Base-by-base conservation (phyloP, 1,284 basidiomycete species). In the Apiotrichum montevideense region DNA sequence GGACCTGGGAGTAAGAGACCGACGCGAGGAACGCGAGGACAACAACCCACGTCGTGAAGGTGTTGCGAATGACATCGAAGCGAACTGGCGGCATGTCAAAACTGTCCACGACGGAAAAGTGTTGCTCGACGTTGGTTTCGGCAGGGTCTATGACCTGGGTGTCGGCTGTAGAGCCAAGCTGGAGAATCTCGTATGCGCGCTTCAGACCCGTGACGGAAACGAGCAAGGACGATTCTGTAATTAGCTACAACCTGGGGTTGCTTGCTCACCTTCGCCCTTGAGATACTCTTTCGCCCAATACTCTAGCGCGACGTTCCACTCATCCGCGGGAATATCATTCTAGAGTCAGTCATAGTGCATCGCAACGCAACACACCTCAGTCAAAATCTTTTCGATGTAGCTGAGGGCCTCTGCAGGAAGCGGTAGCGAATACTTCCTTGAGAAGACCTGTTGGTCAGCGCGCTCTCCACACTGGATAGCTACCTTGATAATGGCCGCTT, bases 71-170 rank as follows among this genome's bases (percentile, higher is more conserved):
- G 29, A 81, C 79, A 39, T 92, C 91, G 84, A 92, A 98, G 65
- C 86, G 83, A 83, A 92, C 89, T 8, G 85, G 79, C 0, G 95
- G 95, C 90, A 98, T 96, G 40, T 93, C 87, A 66, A 94, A 97
- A 9, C 94, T 87, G 71, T 96, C 85, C 39, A 98, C 80, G 57
- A 98, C 81, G 63, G 85, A 84, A 48, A 98, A 79, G 72, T 95
- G 90, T 32, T 83, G 84, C 47, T 93, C 87, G 6, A 90, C 86
- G 63, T 96, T 91, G 32, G 93, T 80, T 32, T 84, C 77, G 34
- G 88, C 86, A 6, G 75, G 73, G 46, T 74, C 72, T 8, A 71
- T 81, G 29, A 72, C 75, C 44, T 81, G 80, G n/a, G 79, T 73
- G 48, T 79, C 78, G 59, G 85, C 81, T 4, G 64, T 68, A 0